Evolutionary conservation across 2,329 filamentous ascomycete species (phyloP), one percentile per base, ranked within the genome.

Genomic region (Trichocomaceae sp.): DNA sequence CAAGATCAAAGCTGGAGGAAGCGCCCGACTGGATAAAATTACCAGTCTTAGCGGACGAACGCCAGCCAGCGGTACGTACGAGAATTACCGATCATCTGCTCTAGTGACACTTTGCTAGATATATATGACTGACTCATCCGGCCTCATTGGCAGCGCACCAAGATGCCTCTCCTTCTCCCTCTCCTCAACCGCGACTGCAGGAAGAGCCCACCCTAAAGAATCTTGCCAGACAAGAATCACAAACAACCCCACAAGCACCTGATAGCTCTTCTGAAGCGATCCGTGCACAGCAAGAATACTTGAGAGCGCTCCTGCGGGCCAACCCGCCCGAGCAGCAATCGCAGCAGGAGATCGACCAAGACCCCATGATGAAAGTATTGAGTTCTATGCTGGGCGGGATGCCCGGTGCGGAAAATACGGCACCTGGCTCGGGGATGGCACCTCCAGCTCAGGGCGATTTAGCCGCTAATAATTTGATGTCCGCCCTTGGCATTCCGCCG

Each of bases 21-120:
- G 79, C 39, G 77, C 79, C 37, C 76, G 83, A 58, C 72, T 86
- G 44, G 79, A 83, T 55, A 80, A 81, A 61, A 86, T 86, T 67
- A 83, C 81, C 39, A 76, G 76, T 37, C 66, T 84, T 52, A 83
- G 81, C 56, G 83, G 81, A 59, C 70, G 76, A 47, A 70, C 68
- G 56, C 72, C 76, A 42, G 71, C 72, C 53, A 63, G 64, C 50
- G 64, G 72, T 75, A 66, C 22, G 72, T 75, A 66, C 22, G 50
- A 29, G 17, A 20, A 19, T 15, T 23, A 12, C 35, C 50, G 64
- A 60, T 39, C 17, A 22, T 42, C 39, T 13, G 17, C 22, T 42
- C 17, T 37, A 13, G 22, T 22, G n/a, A 22, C 13, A n/a, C 2
- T 7, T 42, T 7, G 39, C 39, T 42, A 20, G 17, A 42, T 20